A percentile compares a stretch with the other conserved stretches of the same genome.
Conservation (phyloP, 768 basidiomycete genomes). For the Tulasnella sp. region DNA sequence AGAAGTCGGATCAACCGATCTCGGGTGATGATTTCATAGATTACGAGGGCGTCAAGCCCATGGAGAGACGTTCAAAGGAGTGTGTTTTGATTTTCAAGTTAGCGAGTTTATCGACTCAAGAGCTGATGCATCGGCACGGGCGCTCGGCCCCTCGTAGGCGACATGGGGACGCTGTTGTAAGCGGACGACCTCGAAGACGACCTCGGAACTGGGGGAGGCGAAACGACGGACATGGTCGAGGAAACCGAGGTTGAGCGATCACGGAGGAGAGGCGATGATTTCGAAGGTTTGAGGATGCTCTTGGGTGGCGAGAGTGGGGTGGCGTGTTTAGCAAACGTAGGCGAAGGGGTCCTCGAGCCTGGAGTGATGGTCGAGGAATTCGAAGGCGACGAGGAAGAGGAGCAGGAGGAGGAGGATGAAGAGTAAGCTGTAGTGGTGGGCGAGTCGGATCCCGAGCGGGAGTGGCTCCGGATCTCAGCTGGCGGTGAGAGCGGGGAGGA, state of each 20-base stretch:
- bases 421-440: not conserved
- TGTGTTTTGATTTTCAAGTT: too few relatives aligned
- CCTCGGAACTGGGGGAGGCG: not conserved
- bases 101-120: not conserved
- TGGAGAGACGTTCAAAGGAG: too few relatives aligned
- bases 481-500: not conserved
- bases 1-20: too few relatives aligned
- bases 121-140: not conserved
- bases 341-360: not conserved
- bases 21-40: too few relatives aligned
- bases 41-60: too few relatives aligned
- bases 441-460: not conserved
- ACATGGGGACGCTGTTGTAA: not conserved
- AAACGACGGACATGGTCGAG: not conserved
- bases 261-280: not conserved
- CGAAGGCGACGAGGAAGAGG: not conserved
- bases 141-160: not conserved
- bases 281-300: slow-evolving; percentile 11
- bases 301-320: not conserved
- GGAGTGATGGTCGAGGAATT: not conserved
- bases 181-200: not conserved
- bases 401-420: not conserved
- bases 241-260: not conserved
- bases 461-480: not conserved
- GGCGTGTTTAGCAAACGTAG: not conserved